These are phyloP conservation scores for Solanum hybrid DNA, from an alignment of 305 asterid species.

Conservation along the genomic window DNA sequence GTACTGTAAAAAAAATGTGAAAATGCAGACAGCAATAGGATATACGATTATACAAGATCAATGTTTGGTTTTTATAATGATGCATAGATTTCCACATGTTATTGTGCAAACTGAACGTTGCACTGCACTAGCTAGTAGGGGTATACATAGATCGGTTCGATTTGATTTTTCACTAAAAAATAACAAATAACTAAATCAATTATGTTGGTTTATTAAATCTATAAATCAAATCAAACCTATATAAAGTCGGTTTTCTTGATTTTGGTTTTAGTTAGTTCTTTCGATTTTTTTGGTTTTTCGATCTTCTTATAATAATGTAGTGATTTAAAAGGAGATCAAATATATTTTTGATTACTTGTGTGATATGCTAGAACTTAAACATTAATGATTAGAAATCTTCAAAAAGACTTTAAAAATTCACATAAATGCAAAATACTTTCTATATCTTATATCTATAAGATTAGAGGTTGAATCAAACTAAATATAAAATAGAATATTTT, in stretches of 20 bases:
- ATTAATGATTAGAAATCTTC: background rate
- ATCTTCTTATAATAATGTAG: background rate
- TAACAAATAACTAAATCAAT: too few species aligned
- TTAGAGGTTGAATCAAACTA: background rate
- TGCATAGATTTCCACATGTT: background rate
- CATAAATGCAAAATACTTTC: background rate
- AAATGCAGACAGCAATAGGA: background rate
- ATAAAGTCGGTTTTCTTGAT: background rate
- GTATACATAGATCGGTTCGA: too few species aligned
- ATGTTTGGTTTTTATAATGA: background rate
- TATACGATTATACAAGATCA: background rate
- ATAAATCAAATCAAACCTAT: background rate
- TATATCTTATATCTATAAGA: too few species aligned
- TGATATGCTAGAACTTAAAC: background rate
- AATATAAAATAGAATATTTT: too few species aligned
- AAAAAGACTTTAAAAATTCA: background rate
- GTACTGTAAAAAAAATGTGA: background rate
- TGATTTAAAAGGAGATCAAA: background rate
- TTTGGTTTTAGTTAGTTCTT: background rate
- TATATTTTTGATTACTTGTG: background rate
- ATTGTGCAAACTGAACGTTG: background rate
- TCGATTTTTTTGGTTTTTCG: background rate
- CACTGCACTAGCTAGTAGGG: background rate
- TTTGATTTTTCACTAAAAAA: too few species aligned
- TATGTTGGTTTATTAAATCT: too few species aligned